Percentiles rank a stretch among this genome's conserved stretches.
Conservation (phyloP, 78 protist species). For the Dictyostelium brefeldianum region DNA sequence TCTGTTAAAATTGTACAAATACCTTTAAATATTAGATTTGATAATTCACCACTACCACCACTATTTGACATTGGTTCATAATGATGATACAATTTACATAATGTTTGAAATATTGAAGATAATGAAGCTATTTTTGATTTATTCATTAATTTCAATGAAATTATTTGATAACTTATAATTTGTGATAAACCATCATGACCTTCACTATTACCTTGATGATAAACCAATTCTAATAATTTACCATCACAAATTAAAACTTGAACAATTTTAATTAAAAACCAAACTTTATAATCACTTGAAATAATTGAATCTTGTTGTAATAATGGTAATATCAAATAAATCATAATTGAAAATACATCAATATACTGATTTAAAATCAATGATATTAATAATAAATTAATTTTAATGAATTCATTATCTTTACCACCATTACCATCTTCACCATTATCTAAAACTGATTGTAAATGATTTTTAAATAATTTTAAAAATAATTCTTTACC, state of each 20-base stretch:
- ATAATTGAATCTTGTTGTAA: neutral
- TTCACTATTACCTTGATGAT: neutral
- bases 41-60: neutral
- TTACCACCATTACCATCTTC: neutral
- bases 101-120: slow-evolving; percentile 18
- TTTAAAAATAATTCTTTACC: slow-evolving; percentile 9
- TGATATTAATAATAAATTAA: neutral
- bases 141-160: neutral
- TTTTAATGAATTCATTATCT: neutral
- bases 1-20: slow-evolving; percentile 47
- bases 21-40: neutral
- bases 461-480: slow-evolving; percentile 16
- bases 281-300: neutral
- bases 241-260: slow-evolving; percentile 14
- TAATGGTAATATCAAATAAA: slow-evolving; percentile 15
- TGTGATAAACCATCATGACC: neutral
- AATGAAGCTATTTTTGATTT: slow-evolving; percentile 23
- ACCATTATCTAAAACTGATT: neutral
- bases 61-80: neutral
- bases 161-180: neutral
- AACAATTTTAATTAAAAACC: slow-evolving; percentile 33
- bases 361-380: slow-evolving; percentile 14
- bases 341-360: slow-evolving; percentile 10
- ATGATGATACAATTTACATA: slow-evolving; percentile 56
- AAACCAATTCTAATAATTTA: neutral